A percentile compares a stretch with the other conserved stretches of the same genome.
Evolutionary conservation across 2,329 filamentous ascomycete genomes (phyloP).

Genomic region (Fusarium sp.): DNA sequence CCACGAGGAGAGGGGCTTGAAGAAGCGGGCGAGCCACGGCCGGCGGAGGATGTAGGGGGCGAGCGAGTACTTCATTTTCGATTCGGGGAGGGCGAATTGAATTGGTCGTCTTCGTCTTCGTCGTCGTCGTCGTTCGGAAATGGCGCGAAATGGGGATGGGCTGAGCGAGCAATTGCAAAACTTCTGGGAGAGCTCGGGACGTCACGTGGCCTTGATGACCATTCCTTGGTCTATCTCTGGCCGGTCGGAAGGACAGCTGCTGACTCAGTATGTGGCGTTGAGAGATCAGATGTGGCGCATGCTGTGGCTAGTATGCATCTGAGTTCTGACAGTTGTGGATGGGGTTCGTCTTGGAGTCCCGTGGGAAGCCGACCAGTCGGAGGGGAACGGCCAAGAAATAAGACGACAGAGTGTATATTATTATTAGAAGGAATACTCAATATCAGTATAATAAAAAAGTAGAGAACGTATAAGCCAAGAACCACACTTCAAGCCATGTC

Average conservation of each 20-base stretch:
- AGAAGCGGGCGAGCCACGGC: constrained; percentile 81
- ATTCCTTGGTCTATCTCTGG: constrained; percentile 43
- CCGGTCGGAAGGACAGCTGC: constrained; percentile 28
- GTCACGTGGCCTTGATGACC: constrained; percentile 52
- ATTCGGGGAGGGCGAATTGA: constrained; percentile 29
- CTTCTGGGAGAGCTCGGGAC: constrained; percentile 47
- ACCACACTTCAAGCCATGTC: not conserved
- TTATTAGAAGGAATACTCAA: not conserved
- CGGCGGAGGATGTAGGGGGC: constrained; percentile 82
- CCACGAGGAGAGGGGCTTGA: constrained; percentile 87
- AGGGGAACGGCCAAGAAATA: constrained; percentile 36
- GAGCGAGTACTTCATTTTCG: constrained; percentile 75
- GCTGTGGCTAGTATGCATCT: constrained; percentile 4
- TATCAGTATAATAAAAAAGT: not conserved
- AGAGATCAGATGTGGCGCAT: not conserved
- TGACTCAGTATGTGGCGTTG: constrained; percentile 1
- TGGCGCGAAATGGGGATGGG: constrained; percentile 52
- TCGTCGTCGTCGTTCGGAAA: constrained; percentile 45
- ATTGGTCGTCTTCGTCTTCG: constrained; percentile 42
- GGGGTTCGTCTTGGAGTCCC: constrained; percentile 22
- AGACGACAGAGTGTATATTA: not conserved
- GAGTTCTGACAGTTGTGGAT: constrained; percentile 6
- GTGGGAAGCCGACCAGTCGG: constrained; percentile 41
- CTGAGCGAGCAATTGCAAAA: constrained; percentile 47
- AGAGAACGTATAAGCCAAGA: not conserved